Percentiles rank a stretch among this genome's conserved stretches.
phyloP scores from a whole-genome alignment of 2,329 filamentous ascomycete genomes.

The Blumeria graminis region DNA sequence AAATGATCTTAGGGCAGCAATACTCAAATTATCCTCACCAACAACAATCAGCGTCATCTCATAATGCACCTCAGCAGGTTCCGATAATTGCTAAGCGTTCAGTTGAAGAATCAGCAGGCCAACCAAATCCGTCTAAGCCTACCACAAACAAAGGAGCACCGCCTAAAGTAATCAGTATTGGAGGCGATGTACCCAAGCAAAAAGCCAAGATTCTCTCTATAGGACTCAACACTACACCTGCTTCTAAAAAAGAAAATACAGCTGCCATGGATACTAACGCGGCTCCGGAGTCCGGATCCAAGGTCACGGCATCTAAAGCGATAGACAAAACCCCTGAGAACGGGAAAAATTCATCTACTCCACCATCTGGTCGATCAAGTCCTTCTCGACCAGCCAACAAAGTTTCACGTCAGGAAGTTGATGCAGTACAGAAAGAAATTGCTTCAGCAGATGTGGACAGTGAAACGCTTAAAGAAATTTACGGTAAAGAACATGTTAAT shows the following conservation, averaged over 20 bases:
- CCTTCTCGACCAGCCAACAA: constrained; percentile 38
- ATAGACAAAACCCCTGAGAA: constrained; percentile 49
- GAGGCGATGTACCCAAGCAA: constrained; percentile 29
- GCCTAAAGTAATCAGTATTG: constrained; percentile 39
- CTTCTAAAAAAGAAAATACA: constrained; percentile 24
- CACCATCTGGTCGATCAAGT: constrained; percentile 65
- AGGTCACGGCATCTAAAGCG: constrained; percentile 68
- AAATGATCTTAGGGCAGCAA: constrained; percentile 19
- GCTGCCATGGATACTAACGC: constrained; percentile 15
- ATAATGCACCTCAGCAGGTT: constrained; percentile 22
- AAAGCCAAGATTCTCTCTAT: constrained; percentile 54
- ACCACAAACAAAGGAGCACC: constrained; percentile 29
- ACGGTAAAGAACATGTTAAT: constrained; percentile 81
- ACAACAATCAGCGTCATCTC: constrained; percentile 19
- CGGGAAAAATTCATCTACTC: constrained; percentile 58
- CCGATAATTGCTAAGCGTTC: constrained; percentile 41
- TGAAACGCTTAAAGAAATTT: constrained; percentile 76
- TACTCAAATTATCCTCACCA: constrained; percentile 30
- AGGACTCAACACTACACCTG: constrained; percentile 27
- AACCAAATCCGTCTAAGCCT: constrained; percentile 25
- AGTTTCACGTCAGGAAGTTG: constrained; percentile 37
- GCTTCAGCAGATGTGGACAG: constrained; percentile 51
- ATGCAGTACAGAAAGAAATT: constrained; percentile 49
- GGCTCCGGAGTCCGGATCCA: constrained; percentile 43
- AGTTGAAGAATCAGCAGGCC: constrained; percentile 22